phyloP scores from a whole-genome alignment of 805 yeast species.

The Pichia manshurica region DNA sequence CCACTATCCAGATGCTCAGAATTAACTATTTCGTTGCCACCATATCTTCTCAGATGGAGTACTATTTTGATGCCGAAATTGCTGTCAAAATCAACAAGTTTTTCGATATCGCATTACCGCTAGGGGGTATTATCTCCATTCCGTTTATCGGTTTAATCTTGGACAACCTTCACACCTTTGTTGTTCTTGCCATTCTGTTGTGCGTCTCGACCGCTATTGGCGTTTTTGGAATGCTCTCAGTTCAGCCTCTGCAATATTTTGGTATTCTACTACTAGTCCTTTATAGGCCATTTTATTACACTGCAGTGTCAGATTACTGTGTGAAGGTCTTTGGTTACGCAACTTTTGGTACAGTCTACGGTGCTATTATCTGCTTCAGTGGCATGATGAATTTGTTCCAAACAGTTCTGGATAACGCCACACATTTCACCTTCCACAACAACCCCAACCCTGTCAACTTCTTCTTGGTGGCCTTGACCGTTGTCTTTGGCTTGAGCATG shows the following conservation, averaged over 20 bases:
- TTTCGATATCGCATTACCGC: conserved; percentile 80
- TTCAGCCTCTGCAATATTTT: conserved; percentile 44
- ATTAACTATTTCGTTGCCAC: conserved; percentile 93
- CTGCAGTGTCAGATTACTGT: conserved; percentile 85
- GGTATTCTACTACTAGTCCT: conserved; percentile 72
- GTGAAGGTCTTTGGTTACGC: conserved; percentile 91
- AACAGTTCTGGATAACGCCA: conserved; percentile 58
- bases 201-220: conserved; percentile 60
- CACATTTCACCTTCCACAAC: conserved; percentile 62
- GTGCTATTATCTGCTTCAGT: conserved; percentile 73
- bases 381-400: conserved; percentile 78
- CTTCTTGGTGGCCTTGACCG: conserved; percentile 48
- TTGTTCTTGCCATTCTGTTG: conserved; percentile 49
- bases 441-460: conserved; percentile 78
- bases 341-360: conserved; percentile 89
- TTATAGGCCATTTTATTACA: conserved; percentile 88
- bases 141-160: conserved; percentile 80
- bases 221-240: conserved; percentile 56
- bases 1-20: conserved; percentile 84
- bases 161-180: conserved; percentile 64
- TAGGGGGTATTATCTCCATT: conserved; percentile 82
- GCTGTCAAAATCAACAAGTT: conserved; percentile 63
- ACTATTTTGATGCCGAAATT: conserved; percentile 46
- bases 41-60: conserved; percentile 73
- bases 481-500: conserved; percentile 43